These are phyloP conservation scores for Trypanosoma boissoni DNA, from an alignment of 208 protist genomes.

Conservation along the genomic window DNA sequence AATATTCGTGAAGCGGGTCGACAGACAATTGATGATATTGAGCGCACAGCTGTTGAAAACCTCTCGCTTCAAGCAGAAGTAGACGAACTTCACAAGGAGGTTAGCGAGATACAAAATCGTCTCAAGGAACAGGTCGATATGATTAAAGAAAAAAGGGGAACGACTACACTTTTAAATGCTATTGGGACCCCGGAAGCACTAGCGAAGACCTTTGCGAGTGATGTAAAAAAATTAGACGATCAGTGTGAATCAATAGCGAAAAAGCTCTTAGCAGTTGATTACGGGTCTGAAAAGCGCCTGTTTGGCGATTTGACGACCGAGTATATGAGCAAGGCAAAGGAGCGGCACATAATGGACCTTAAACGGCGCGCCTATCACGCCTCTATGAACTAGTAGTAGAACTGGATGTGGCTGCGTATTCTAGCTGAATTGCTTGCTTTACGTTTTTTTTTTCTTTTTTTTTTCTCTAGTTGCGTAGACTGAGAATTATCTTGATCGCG, in stretches of 20 bases:
- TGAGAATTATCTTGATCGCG: no score
- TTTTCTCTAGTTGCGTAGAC: no score
- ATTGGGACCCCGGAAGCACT: conserved; percentile 63
- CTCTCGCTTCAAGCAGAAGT: conserved; percentile 42
- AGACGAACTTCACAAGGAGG: conserved; percentile 44
- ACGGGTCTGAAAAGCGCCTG: conserved; percentile 30
- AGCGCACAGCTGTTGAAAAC: conserved; percentile 56
- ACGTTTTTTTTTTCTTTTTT: conserved; percentile 5
- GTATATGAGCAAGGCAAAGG: conserved; percentile 51
- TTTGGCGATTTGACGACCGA: conserved; percentile 61
- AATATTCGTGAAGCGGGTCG: conserved; percentile 58
- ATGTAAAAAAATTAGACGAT: conserved; percentile 33
- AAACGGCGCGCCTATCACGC: conserved; percentile 42
- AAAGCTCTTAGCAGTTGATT: conserved; percentile 25
- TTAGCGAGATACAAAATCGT: conserved; percentile 40
- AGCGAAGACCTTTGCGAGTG: conserved; percentile 56
- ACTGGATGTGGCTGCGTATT: not conserved
- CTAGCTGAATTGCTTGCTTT: not conserved
- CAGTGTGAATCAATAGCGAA: conserved; percentile 30
- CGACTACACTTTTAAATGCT: conserved; percentile 42
- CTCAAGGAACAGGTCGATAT: conserved; percentile 47
- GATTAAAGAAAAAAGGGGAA: conserved; percentile 36
- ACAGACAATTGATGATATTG: conserved; percentile 57
- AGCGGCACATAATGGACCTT: conserved; percentile 67
- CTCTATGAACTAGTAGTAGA: conserved; percentile 1